Percentiles rank a stretch among this genome's conserved stretches.
Conservation (phyloP, 1,284 basidiomycete genomes). For the Ganoderma sinense region DNA sequence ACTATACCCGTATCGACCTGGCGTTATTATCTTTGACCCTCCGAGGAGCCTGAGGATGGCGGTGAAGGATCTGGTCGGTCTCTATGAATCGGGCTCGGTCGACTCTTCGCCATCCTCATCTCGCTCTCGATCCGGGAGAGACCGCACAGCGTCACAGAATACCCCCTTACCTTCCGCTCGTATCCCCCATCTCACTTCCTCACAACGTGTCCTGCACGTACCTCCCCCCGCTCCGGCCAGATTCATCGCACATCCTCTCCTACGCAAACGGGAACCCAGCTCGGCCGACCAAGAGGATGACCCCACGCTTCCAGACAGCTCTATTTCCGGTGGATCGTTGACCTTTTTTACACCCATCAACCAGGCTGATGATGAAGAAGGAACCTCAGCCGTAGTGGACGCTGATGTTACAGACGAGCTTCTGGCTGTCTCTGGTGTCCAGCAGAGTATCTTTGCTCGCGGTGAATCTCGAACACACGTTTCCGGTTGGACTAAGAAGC, state of each 20-base stretch:
- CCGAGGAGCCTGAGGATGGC: slow-evolving; percentile 35
- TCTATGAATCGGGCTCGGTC: slow-evolving; percentile 34
- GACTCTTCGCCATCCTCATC: slow-evolving; percentile 16
- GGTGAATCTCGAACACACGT: slow-evolving; percentile 1
- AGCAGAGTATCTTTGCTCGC: not conserved
- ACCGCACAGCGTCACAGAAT: slow-evolving; percentile 12
- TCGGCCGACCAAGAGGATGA: slow-evolving; percentile 33
- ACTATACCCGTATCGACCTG: not conserved
- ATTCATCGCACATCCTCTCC: slow-evolving; percentile 33
- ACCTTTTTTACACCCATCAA: slow-evolving; percentile 4
- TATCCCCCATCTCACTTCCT: not conserved
- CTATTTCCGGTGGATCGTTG: slow-evolving; percentile 8
- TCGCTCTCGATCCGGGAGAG: slow-evolving; percentile 1
- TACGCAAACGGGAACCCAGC: slow-evolving; percentile 35
- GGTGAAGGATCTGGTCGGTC: slow-evolving; percentile 41
- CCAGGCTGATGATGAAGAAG: not conserved
- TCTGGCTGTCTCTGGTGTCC: slow-evolving; percentile 20
- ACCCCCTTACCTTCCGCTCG: not conserved
- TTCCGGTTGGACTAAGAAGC: slow-evolving; percentile 13
- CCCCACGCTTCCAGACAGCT: slow-evolving; percentile 14
- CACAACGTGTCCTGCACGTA: not conserved
- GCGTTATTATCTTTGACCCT: not conserved
- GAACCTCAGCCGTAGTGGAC: slow-evolving; percentile 9
- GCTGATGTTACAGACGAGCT: slow-evolving; percentile 33
- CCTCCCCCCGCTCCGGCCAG: slow-evolving; percentile 22